Percentiles rank a stretch among this genome's conserved stretches.
Evolutionary conservation across 768 basidiomycete genomes (phyloP).

Genomic region (Suillus ampliporus): DNA sequence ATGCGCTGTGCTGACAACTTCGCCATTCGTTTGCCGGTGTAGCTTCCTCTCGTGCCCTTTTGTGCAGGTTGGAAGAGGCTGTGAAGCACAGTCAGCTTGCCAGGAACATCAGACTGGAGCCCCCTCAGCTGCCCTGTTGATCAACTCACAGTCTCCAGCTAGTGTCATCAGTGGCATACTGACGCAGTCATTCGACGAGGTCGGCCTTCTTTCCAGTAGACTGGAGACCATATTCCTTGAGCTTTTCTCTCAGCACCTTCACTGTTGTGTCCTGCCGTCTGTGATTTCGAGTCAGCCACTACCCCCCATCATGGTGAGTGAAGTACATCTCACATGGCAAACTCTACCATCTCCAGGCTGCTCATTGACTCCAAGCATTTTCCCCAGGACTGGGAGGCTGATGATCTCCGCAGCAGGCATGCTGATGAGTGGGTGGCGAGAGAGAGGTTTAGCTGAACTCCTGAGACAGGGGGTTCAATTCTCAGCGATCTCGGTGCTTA

Average conservation of each 20-base stretch:
- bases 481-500: background rate
- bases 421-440: no score
- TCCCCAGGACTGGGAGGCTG: background rate
- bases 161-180: background rate
- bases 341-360: background rate
- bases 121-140: no score
- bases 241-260: background rate
- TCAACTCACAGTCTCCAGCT: constrained; percentile 1
- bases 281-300: background rate
- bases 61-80: no score
- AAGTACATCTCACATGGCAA: background rate
- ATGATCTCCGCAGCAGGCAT: constrained; percentile 6
- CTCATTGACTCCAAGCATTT: background rate
- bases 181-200: background rate
- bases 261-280: background rate
- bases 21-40: no score
- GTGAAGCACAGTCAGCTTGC: no score
- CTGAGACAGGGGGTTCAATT: no score
- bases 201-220: background rate
- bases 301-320: background rate
- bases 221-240: background rate
- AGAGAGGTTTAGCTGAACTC: no score
- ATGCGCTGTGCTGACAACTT: no score
- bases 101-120: no score
- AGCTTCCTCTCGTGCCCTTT: no score